Evolutionary conservation across 371 early-diverging fungal species (phyloP).

Genomic region (Rhizopus arrhizus): DNA sequence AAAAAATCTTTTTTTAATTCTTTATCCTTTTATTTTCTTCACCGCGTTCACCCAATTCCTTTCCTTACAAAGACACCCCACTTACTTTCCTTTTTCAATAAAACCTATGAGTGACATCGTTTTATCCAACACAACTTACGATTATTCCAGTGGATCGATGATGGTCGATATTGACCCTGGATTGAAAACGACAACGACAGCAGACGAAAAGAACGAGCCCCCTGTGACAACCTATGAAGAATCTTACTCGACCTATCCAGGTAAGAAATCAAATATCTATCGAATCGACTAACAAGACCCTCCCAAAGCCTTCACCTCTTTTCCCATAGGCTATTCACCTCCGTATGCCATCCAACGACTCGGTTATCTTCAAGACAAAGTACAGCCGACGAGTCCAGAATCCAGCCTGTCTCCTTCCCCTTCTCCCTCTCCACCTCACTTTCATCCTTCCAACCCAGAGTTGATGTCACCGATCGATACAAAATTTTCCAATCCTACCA

Average conservation of each 20-base stretch:
- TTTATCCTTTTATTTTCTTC: slow-evolving; percentile 1
- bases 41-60: background rate
- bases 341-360: slow-evolving; percentile 9
- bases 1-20: slow-evolving; percentile 4
- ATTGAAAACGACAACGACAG: slow-evolving; percentile 27
- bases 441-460: slow-evolving; percentile 8
- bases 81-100: slow-evolving; percentile 16
- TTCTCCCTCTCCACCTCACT: slow-evolving; percentile 27
- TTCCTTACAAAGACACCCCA: slow-evolving; percentile 3
- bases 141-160: slow-evolving; percentile 35
- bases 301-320: slow-evolving; percentile 21
- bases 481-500: slow-evolving; percentile 35
- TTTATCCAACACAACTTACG: slow-evolving; percentile 34
- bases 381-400: slow-evolving; percentile 39
- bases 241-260: slow-evolving; percentile 32
- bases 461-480: slow-evolving; percentile 7
- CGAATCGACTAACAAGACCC: background rate
- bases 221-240: slow-evolving; percentile 30
- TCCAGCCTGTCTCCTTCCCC: slow-evolving; percentile 39
- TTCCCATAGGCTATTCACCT: slow-evolving; percentile 36
- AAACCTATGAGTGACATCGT: slow-evolving; percentile 42
- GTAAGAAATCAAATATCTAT: slow-evolving; percentile 16
- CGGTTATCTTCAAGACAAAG: slow-evolving; percentile 31
- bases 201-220: slow-evolving; percentile 3
- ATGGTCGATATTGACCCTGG: slow-evolving; percentile 39